Evolutionary conservation across 495 filamentous ascomycete genomes (phyloP).

Genomic region (Podospora didyma): DNA sequence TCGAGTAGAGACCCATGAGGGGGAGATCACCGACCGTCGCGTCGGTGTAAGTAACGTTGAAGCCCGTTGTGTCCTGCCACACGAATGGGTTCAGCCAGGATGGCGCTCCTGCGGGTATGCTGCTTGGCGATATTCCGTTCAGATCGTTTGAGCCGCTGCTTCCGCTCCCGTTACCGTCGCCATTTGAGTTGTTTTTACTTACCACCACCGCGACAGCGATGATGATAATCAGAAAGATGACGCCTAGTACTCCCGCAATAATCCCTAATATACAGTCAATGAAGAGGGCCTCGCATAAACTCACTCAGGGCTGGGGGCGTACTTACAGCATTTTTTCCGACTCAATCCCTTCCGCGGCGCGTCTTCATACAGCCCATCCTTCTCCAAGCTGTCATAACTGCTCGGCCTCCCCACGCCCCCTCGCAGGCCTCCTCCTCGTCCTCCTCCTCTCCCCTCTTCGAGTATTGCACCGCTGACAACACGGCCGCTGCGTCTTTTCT

Average conservation of each 20-base stretch:
- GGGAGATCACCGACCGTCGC: slow-evolving; percentile 79
- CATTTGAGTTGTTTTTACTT: slow-evolving; percentile 55
- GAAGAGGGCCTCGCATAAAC: not conserved
- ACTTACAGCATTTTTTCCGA: slow-evolving; percentile 50
- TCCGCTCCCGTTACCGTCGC: slow-evolving; percentile 13
- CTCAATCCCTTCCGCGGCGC: slow-evolving; percentile 19
- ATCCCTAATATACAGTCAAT: slow-evolving; percentile 39
- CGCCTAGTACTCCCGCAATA: slow-evolving; percentile 44
- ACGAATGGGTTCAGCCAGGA: slow-evolving; percentile 84
- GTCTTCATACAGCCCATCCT: slow-evolving; percentile 25
- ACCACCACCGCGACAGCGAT: slow-evolving; percentile 70
- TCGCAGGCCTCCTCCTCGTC: slow-evolving; percentile 19
- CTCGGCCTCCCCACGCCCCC: slow-evolving; percentile 29
- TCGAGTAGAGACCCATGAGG: slow-evolving; percentile 82
- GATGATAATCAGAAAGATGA: slow-evolving; percentile 65
- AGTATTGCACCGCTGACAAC: slow-evolving; percentile 65
- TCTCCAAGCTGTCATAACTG: slow-evolving; percentile 36
- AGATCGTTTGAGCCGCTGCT: slow-evolving; percentile 46
- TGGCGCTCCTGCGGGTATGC: slow-evolving; percentile 66
- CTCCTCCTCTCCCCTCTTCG: slow-evolving; percentile 56
- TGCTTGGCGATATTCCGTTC: slow-evolving; percentile 51
- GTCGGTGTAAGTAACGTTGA: slow-evolving; percentile 92
- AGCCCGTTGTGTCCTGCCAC: slow-evolving; percentile 88
- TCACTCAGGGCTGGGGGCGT: no score
- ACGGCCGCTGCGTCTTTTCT: slow-evolving; percentile 42